A percentile compares a stretch with the other conserved stretches of the same genome.
phyloP scores from a whole-genome alignment of 129 eudicot species.

The Kitagawia praeruptora region DNA sequence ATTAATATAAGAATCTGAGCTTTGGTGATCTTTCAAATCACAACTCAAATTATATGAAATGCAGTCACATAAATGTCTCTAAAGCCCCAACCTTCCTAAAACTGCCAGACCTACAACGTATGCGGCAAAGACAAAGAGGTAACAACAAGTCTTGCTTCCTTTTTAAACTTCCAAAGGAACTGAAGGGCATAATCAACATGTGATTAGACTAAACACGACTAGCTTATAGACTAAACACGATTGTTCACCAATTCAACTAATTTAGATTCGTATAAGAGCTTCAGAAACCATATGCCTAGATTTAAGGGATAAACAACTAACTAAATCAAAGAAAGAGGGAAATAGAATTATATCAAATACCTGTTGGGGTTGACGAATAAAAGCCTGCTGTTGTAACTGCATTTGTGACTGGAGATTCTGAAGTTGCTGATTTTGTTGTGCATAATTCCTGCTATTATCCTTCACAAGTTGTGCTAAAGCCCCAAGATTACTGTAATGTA shows the following conservation, averaged over 20 bases:
- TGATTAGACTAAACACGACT: background rate
- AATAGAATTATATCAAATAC: slow-evolving; percentile 22
- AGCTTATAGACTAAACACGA: background rate
- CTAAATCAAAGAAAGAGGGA: background rate
- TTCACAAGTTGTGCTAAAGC: slow-evolving; percentile 67
- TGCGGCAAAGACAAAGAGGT: background rate
- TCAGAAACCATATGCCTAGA: background rate
- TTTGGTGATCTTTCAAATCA: background rate
- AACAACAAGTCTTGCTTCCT: background rate
- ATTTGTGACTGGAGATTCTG: slow-evolving; percentile 60
- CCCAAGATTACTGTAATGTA: slow-evolving; percentile 49
- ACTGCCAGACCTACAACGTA: background rate
- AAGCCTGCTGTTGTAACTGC: slow-evolving; percentile 52
- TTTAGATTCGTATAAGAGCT: background rate
- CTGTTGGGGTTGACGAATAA: slow-evolving; percentile 68
- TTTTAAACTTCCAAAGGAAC: background rate
- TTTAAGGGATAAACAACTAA: background rate
- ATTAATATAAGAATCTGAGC: background rate
- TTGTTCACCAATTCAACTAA: background rate
- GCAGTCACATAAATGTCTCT: background rate
- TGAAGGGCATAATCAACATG: background rate
- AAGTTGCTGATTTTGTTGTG: slow-evolving; percentile 55
- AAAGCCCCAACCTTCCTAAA: background rate
- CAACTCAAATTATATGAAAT: background rate
- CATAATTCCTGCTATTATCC: slow-evolving; percentile 56